phyloP scores from a whole-genome alignment of 2,329 filamentous ascomycete genomes.

The Exophiala bonariae region DNA sequence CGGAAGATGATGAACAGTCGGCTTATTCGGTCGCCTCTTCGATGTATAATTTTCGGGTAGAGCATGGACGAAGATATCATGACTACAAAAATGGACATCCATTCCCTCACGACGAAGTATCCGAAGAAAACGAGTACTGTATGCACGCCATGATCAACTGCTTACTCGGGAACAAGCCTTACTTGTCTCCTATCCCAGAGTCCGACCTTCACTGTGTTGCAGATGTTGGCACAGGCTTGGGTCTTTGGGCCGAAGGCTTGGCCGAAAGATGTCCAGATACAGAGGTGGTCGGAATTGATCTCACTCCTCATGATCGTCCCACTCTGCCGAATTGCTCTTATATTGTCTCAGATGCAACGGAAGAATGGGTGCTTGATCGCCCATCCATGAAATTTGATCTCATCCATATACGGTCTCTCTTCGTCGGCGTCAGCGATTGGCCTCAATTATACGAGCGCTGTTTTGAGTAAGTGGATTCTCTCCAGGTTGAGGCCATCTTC shows the following conservation, averaged over 20 bases:
- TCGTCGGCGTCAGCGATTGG: conserved; percentile 38
- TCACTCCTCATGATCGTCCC: conserved; percentile 33
- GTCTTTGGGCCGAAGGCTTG: conserved; percentile 35
- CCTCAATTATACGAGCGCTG: conserved; percentile 35
- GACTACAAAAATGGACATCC: conserved; percentile 32
- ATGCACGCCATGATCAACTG: conserved; percentile 22
- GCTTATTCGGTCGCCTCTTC: conserved; percentile 31
- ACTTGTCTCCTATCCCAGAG: conserved; percentile 22
- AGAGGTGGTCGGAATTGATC: conserved; percentile 39
- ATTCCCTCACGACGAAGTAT: conserved; percentile 29
- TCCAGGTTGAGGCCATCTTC: too few relatives aligned
- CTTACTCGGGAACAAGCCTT: conserved; percentile 23
- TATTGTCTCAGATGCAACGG: conserved; percentile 37
- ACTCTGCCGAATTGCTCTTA: conserved; percentile 33
- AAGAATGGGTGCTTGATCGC: conserved; percentile 36
- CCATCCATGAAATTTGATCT: conserved; percentile 40
- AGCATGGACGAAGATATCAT: conserved; percentile 38
- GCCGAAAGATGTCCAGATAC: conserved; percentile 34
- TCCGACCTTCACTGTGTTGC: conserved; percentile 27
- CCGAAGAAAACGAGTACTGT: conserved; percentile 21
- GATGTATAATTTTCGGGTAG: conserved; percentile 31
- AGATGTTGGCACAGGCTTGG: conserved; percentile 35
- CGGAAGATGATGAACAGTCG: conserved; percentile 14
- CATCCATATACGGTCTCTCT: conserved; percentile 41
- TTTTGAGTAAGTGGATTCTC: conserved; percentile 30